Evolutionary conservation across 352 stramenopile species (phyloP).

Genomic region (Phytopythium sindhum): DNA sequence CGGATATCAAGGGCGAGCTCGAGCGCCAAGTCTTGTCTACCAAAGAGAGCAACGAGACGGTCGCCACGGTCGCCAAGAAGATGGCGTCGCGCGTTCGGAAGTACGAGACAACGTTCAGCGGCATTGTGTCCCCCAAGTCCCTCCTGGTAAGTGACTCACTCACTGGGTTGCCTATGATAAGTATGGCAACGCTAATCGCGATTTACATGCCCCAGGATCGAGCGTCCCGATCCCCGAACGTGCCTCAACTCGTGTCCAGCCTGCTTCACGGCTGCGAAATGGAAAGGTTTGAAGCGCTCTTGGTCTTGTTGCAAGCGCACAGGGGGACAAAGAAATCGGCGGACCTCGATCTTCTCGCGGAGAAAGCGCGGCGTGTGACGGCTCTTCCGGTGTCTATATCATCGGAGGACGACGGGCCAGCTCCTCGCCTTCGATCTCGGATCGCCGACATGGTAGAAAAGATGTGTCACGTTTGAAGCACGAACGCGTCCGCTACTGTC

Average conservation of each 20-base stretch:
- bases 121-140: constrained; percentile 29
- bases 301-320: not conserved
- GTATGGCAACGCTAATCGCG: not conserved
- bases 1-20: constrained; percentile 41
- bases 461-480: not conserved
- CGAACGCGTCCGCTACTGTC: not conserved
- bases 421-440: not conserved
- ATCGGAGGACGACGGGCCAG: not conserved
- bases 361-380: not conserved
- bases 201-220: not conserved
- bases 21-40: constrained; percentile 22
- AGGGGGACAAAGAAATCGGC: not conserved
- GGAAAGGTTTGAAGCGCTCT: not conserved
- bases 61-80: constrained; percentile 37
- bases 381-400: not conserved
- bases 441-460: not conserved
- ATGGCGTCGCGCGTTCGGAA: constrained; percentile 39
- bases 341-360: not conserved
- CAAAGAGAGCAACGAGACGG: constrained; percentile 15
- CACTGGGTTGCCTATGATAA: not conserved
- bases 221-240: not conserved
- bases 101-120: constrained; percentile 36
- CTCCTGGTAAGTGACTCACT: constrained; percentile 28
- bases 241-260: not conserved
- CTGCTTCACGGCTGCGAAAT: not conserved